phyloP scores from a whole-genome alignment of 2,329 filamentous ascomycete species.

The Tolypocladium paradoxum region DNA sequence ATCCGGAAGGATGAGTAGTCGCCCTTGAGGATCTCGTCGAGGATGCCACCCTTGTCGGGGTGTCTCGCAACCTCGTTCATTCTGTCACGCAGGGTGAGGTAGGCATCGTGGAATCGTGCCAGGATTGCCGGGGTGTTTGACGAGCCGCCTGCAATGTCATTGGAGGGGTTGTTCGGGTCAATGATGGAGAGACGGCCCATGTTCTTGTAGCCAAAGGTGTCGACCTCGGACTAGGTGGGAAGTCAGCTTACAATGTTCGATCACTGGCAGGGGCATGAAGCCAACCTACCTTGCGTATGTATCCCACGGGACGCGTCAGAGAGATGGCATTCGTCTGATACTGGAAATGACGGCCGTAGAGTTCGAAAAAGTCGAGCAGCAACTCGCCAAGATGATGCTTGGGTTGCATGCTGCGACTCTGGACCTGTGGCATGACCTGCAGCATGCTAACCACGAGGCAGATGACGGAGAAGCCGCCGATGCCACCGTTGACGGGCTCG shows the following conservation, averaged over 20 bases:
- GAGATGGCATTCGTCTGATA: conserved; percentile 60
- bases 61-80: conserved; percentile 40
- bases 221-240: conserved; percentile 28
- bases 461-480: conserved; percentile 89
- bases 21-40: conserved; percentile 62
- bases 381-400: conserved; percentile 67
- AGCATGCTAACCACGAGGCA: conserved; percentile 87
- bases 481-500: conserved; percentile 80
- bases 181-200: conserved; percentile 70
- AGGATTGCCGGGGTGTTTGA: conserved; percentile 58
- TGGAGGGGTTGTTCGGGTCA: conserved; percentile 74
- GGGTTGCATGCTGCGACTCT: conserved; percentile 46
- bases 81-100: conserved; percentile 42
- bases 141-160: conserved; percentile 87
- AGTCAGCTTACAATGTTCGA: not conserved
- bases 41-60: conserved; percentile 32
- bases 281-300: conserved; percentile 60
- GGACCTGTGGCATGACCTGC: conserved; percentile 64
- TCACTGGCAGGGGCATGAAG: not conserved
- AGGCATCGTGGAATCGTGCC: conserved; percentile 57
- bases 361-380: conserved; percentile 77
- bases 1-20: conserved; percentile 66
- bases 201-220: conserved; percentile 44
- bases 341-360: conserved; percentile 79
- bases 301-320: conserved; percentile 57